These are phyloP conservation scores for Cerrena zonata DNA, from an alignment of 1,284 basidiomycete species.

Conservation along the genomic window DNA sequence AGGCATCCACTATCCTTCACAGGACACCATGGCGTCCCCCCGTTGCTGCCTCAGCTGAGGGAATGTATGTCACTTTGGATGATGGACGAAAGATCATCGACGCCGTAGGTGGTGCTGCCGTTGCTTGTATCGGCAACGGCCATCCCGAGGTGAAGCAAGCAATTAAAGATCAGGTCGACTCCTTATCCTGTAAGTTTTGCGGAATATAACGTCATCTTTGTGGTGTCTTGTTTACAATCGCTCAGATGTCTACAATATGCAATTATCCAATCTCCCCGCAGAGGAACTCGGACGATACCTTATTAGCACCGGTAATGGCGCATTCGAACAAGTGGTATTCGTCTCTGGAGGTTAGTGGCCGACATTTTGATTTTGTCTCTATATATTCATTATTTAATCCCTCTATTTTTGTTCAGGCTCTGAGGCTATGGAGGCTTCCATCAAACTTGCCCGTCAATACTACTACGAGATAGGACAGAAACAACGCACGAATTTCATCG, in stretches of 20 bases:
- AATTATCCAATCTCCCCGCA: conserved; percentile 70
- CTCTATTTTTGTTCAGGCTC: conserved; percentile 45
- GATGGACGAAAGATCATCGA: conserved; percentile 66
- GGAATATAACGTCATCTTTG: too few species aligned
- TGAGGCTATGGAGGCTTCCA: conserved; percentile 77
- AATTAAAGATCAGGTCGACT: conserved; percentile 72
- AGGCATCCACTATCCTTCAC: conserved; percentile 29
- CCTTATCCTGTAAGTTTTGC: conserved; percentile 59
- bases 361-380: conserved; percentile 2
- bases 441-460: conserved; percentile 78
- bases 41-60: conserved; percentile 57
- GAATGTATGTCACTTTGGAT: conserved; percentile 64
- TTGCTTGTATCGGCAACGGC: conserved; percentile 70
- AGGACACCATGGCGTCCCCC: conserved; percentile 65
- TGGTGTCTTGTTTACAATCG: neutral
- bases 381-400: neutral
- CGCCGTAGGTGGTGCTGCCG: conserved; percentile 79
- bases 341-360: conserved; percentile 75
- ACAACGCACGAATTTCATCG: conserved; percentile 72
- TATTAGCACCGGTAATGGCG: conserved; percentile 60
- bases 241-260: conserved; percentile 81
- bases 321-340: conserved; percentile 64
- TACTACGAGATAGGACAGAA: conserved; percentile 65
- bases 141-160: conserved; percentile 67
- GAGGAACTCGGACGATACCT: conserved; percentile 67